Conservation (phyloP, 2,329 filamentous ascomycete species). For the Macrophomina pseudophaseolina region DNA sequence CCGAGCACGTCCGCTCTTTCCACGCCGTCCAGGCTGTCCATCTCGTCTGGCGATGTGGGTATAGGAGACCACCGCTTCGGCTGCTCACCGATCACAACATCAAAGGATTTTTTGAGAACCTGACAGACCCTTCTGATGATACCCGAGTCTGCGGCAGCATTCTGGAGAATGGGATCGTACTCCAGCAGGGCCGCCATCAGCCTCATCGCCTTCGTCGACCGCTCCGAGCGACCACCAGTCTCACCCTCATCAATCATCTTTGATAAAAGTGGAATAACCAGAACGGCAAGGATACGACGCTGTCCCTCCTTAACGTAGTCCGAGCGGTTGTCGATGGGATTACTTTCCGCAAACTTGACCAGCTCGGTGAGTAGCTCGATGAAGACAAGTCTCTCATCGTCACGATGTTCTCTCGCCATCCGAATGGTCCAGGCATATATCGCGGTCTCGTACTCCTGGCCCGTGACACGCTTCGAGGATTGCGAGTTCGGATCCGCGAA, state of each 20-base stretch:
- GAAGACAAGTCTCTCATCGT: constrained; percentile 48
- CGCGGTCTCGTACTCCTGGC: constrained; percentile 52
- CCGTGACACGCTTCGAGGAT: constrained; percentile 38
- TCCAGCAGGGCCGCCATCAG: constrained; percentile 79
- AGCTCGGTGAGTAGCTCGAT: constrained; percentile 45
- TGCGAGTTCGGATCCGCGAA: constrained; percentile 37
- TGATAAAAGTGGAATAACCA: constrained; percentile 55
- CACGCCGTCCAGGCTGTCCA: constrained; percentile 12
- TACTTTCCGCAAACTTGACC: constrained; percentile 37
- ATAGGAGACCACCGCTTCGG: constrained; percentile 62
- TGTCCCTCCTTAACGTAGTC: constrained; percentile 43
- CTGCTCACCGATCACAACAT: constrained; percentile 51
- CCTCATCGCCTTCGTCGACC: constrained; percentile 64
- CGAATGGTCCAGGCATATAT: constrained; percentile 56
- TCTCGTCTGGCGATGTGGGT: constrained; percentile 31
- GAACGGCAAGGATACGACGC: constrained; percentile 49
- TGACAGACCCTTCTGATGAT: constrained; percentile 67
- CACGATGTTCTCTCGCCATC: constrained; percentile 49
- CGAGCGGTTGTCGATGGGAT: constrained; percentile 41
- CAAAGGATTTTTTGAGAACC: constrained; percentile 70
- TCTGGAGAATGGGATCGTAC: constrained; percentile 80
- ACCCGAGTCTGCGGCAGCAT: constrained; percentile 75
- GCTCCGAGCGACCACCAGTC: constrained; percentile 31
- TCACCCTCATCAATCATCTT: constrained; percentile 50
- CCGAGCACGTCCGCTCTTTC: constrained; percentile 23